These are phyloP conservation scores for Sphaerulina musiva DNA, from an alignment of 2,329 filamentous ascomycete species.

Conservation along the genomic window DNA sequence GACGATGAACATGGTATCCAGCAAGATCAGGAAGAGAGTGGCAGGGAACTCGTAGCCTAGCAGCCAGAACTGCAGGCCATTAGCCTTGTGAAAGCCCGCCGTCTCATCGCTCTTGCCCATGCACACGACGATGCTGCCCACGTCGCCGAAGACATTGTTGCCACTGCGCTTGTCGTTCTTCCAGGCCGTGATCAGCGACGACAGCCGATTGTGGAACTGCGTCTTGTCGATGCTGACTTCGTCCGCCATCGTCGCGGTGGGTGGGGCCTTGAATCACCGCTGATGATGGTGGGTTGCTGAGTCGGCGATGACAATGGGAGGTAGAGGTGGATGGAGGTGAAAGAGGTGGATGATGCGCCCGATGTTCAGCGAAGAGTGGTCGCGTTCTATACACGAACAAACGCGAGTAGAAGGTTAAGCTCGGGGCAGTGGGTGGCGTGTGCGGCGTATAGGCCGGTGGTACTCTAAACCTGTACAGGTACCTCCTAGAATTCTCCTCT, in stretches of 20 bases:
- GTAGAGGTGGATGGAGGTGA: background rate
- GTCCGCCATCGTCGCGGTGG: constrained; percentile 51
- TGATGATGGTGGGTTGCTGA: constrained; percentile 14
- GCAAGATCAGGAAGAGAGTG: constrained; percentile 85
- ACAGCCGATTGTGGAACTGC: constrained; percentile 87
- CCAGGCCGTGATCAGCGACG: constrained; percentile 82
- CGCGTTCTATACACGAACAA: constrained; percentile 8
- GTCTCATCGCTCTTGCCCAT: constrained; percentile 93
- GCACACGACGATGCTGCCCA: constrained; percentile 76
- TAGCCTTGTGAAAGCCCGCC: constrained; percentile 87
- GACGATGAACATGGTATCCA: constrained; percentile 81
- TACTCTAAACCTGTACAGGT: background rate
- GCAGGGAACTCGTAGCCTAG: constrained; percentile 97
- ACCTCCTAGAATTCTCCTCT: background rate
- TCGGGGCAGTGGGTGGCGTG: constrained; percentile 1
- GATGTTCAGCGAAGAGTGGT: background rate
- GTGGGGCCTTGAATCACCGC: constrained; percentile 13
- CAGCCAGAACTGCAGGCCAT: constrained; percentile 96
- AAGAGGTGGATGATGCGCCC: constrained; percentile 7
- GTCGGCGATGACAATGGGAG: constrained; percentile 12
- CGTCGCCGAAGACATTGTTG: constrained; percentile 78
- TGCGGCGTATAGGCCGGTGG: background rate
- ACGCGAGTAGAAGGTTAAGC: background rate
- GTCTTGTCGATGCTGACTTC: constrained; percentile 95
- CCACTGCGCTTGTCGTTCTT: constrained; percentile 89